phyloP scores from a whole-genome alignment of 257 asterid species.

The Fraxinus pennsylvanica region DNA sequence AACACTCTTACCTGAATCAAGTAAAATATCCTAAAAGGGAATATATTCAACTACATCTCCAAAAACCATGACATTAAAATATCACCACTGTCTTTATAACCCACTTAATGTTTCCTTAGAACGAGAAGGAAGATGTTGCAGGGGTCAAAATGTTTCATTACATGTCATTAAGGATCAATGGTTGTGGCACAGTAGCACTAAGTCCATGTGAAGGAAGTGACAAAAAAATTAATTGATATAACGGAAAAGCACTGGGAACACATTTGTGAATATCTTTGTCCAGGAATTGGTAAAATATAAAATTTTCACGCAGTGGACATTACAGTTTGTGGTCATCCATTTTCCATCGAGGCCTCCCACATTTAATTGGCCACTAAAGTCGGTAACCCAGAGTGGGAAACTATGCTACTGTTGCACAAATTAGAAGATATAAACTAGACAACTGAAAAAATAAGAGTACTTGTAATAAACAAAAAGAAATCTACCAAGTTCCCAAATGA shows the following conservation, averaged over 20 bases:
- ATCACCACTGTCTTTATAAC: conserved; percentile 18
- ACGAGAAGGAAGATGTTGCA: not conserved
- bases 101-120: conserved; percentile 1
- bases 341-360: not conserved
- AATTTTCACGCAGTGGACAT: not conserved
- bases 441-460: conserved; percentile 2
- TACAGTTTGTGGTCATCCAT: conserved; percentile 5
- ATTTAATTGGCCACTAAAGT: conserved; percentile 6
- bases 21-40: conserved; percentile 1
- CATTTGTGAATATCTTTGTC: not conserved
- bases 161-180: not conserved
- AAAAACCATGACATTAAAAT: not conserved
- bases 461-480: not conserved
- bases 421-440: conserved; percentile 9
- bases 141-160: conserved; percentile 8
- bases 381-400: conserved; percentile 9
- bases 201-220: not conserved
- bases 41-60: not conserved
- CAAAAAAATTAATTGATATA: not conserved
- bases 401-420: not conserved
- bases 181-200: not conserved
- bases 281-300: not conserved
- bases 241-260: not conserved
- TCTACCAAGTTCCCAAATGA: conserved; percentile 12
- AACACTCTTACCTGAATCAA: not conserved